phyloP scores from a whole-genome alignment of 352 stramenopile species.

The Nothophytophthora sp. region DNA sequence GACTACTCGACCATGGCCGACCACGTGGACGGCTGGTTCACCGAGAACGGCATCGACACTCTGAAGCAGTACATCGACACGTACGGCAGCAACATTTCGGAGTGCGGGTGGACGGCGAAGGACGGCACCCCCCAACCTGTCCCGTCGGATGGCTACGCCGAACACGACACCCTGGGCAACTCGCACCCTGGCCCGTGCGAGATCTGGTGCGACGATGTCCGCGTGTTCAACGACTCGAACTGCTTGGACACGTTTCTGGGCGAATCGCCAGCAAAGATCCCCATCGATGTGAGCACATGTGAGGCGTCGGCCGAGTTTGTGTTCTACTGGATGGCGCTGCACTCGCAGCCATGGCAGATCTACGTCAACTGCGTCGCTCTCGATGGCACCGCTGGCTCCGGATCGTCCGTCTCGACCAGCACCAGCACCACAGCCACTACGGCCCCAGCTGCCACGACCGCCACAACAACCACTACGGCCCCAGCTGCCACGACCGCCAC shows the following conservation, averaged over 20 bases:
- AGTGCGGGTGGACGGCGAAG: slow-evolving; percentile 30
- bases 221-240: slow-evolving; percentile 39
- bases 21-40: slow-evolving; percentile 31
- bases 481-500: no score
- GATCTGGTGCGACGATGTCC: slow-evolving; percentile 42
- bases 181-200: slow-evolving; percentile 47
- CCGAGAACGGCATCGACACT: slow-evolving; percentile 24
- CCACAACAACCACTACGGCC: no score
- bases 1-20: slow-evolving; percentile 22
- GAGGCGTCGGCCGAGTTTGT: slow-evolving; percentile 24
- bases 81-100: slow-evolving; percentile 14
- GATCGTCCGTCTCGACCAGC: slow-evolving; percentile 9
- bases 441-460: no score
- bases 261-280: slow-evolving; percentile 25
- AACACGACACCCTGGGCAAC: slow-evolving; percentile 26
- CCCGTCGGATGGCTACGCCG: slow-evolving; percentile 18
- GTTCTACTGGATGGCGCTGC: slow-evolving; percentile 48
- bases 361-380: slow-evolving; percentile 47
- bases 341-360: slow-evolving; percentile 38
- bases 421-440: no score
- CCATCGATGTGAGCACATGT: slow-evolving; percentile 35
- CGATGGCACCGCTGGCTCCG: slow-evolving; percentile 8
- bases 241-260: slow-evolving; percentile 22
- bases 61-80: slow-evolving; percentile 30
- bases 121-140: slow-evolving; percentile 16